Base-by-base conservation (phyloP, 1,284 basidiomycete species). In the Irpex lacteus region DNA sequence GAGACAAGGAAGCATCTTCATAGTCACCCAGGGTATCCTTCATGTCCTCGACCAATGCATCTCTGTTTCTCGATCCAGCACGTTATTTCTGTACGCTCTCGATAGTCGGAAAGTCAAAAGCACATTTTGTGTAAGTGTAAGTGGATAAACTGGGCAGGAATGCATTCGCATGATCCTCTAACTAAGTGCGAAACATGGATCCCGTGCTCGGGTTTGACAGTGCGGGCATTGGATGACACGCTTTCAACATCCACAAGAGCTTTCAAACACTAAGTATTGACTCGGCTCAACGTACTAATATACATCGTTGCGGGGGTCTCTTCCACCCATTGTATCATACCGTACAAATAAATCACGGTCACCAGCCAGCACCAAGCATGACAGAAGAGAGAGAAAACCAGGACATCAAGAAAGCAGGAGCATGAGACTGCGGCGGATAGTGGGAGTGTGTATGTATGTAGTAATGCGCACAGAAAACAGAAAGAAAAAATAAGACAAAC, bases 1-100 rank as follows among this genome's bases (percentile, higher is more conserved):
- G 63, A 54, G 72, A 73, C 13, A 53, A 53, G 5, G 50, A 53
- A 53, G 18, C 50, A 4, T 26, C 50, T 19, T 53, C 50, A 53
- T 53, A 9, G 21, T 53, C 11, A 26, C 9, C n/a, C 3, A 53
- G 50, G 5, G 11, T 18, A 53, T 19, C n/a, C 11, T 47, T 53
- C 38, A 15, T 44, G 15, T 8, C 38, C 15, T 44, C 40, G 40
- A 15, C 15, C 15, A 44, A 44, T 44, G 4, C 40, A 44, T 3
- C 50, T 53, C n/a, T 53, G 50, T 18, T 19, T 26, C n/a, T 26
- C 50, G 21, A 53, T 19, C 18, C 18, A 53, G 18, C 50, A 3
- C 5, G 11, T 53, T 18, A 9, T 26, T 9, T 15, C 18, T 8
- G 50, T 26, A 26, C 26, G 26, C 26, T 26, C 26, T 26, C 26